A percentile compares a stretch with the other conserved stretches of the same genome.
Evolutionary conservation across 2,329 filamentous ascomycete genomes (phyloP).

Genomic region (Arthrinium phaeospermum): DNA sequence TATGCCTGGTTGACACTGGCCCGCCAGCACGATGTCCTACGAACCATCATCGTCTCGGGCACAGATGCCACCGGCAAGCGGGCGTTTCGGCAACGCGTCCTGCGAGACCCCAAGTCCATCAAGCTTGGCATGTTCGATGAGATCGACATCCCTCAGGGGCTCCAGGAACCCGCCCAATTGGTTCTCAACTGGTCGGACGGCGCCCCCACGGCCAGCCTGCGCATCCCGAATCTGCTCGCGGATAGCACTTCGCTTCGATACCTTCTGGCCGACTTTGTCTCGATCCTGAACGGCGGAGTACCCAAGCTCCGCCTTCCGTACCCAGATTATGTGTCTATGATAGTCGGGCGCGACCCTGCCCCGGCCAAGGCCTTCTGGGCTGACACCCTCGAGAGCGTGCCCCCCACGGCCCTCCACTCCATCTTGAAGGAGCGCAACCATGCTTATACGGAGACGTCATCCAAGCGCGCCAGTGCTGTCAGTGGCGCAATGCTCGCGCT

Average conservation of each 20-base stretch:
- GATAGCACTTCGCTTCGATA: slow-evolving; percentile 13
- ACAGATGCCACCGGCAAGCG: neutral
- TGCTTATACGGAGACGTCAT: neutral
- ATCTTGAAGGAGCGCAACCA: slow-evolving; percentile 17
- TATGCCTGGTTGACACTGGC: neutral
- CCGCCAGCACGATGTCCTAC: neutral
- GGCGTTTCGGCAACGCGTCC: neutral
- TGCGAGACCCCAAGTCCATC: neutral
- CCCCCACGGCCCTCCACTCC: slow-evolving; percentile 18
- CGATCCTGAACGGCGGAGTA: slow-evolving; percentile 15
- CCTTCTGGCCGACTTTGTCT: slow-evolving; percentile 5
- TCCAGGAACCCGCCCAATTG: slow-evolving; percentile 1
- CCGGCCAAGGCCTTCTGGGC: slow-evolving; percentile 18
- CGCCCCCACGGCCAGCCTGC: neutral
- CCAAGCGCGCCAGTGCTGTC: neutral
- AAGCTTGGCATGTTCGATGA: neutral
- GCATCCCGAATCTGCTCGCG: neutral
- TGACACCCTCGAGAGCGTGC: slow-evolving; percentile 3
- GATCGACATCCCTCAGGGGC: neutral
- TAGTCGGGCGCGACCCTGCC: neutral
- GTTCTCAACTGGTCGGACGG: slow-evolving; percentile 15
- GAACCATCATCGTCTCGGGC: neutral
- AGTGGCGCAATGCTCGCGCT: neutral
- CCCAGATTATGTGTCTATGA: neutral
- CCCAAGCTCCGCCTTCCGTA: slow-evolving; percentile 13